Percentiles rank a stretch among this genome's conserved stretches.
These are phyloP conservation scores for Sphagnum contortum DNA, from an alignment of 225 moss, liverwort and hornwort species.

Conservation along the genomic window DNA sequence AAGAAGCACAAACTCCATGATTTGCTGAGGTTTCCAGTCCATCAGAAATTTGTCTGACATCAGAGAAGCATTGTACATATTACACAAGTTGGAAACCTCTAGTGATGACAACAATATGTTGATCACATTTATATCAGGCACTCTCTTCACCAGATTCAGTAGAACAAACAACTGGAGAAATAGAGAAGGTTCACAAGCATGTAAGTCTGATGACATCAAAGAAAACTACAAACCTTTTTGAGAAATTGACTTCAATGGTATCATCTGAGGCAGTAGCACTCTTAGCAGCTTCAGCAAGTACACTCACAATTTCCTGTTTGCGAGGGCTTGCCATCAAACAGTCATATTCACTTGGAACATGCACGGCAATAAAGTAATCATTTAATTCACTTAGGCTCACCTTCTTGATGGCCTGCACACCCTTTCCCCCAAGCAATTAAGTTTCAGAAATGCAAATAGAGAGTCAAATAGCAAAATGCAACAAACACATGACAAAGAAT, in stretches of 20 bases:
- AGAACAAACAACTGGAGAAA: not conserved
- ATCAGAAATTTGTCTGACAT: not conserved
- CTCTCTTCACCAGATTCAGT: not conserved
- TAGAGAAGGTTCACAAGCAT: not conserved
- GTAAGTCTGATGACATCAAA: too few species aligned
- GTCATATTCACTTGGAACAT: slow-evolving; percentile 74
- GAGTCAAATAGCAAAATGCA: not conserved
- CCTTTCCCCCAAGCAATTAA: not conserved
- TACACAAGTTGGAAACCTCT: not conserved
- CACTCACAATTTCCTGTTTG: slow-evolving; percentile 75
- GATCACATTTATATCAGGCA: not conserved
- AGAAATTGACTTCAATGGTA: slow-evolving; percentile 48
- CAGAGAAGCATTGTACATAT: not conserved
- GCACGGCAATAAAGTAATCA: slow-evolving; percentile 77
- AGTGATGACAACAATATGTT: not conserved
- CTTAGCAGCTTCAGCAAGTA: slow-evolving; percentile 73
- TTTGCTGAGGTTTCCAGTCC: too few species aligned
- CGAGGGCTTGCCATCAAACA: slow-evolving; percentile 79
- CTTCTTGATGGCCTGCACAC: slow-evolving; percentile 47
- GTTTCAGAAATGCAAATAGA: too few species aligned
- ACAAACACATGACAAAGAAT: not conserved
- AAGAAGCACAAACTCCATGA: too few species aligned
- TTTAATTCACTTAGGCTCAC: slow-evolving; percentile 64
- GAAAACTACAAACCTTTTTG: slow-evolving; percentile 41
- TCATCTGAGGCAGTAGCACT: slow-evolving; percentile 38